Conservation (phyloP, 2,329 filamentous ascomycete species). For the Colletotrichum musicola region DNA sequence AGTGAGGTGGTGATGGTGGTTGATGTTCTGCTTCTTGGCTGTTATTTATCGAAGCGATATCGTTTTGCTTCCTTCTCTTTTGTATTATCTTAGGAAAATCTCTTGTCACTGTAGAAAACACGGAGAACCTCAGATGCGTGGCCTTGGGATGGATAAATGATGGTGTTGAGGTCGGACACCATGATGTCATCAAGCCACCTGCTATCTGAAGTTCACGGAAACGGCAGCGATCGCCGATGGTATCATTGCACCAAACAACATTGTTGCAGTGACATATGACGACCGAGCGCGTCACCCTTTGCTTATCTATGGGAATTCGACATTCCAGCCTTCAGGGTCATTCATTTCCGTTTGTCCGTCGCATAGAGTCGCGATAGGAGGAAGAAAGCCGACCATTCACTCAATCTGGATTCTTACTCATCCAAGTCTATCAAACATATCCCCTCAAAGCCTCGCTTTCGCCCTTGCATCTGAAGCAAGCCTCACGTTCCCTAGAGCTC, state of each 20-base stretch:
- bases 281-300: conserved; percentile 1
- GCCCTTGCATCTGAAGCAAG: neutral
- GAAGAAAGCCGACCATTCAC: too few relatives aligned
- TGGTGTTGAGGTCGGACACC: neutral
- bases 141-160: neutral
- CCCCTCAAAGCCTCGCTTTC: neutral
- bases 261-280: conserved; percentile 20
- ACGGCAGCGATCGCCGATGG: conserved; percentile 32
- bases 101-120: too few relatives aligned
- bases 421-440: neutral
- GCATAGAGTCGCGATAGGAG: too few relatives aligned
- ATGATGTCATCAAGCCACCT: conserved; percentile 32
- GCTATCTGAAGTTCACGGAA: neutral
- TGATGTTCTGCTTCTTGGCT: too few relatives aligned
- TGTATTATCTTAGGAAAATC: neutral
- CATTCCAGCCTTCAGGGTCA: too few relatives aligned
- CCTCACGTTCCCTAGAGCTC: neutral
- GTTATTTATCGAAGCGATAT: neutral
- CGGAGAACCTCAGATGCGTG: too few relatives aligned
- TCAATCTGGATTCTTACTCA: too few relatives aligned
- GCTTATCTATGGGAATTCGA: neutral
- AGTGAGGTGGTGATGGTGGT: too few relatives aligned
- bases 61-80: neutral
- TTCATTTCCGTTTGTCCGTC: neutral
- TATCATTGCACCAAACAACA: conserved; percentile 6